phyloP scores from a whole-genome alignment of 176 grass and related monocot genomes.

The Rhynchospora tenuis region DNA sequence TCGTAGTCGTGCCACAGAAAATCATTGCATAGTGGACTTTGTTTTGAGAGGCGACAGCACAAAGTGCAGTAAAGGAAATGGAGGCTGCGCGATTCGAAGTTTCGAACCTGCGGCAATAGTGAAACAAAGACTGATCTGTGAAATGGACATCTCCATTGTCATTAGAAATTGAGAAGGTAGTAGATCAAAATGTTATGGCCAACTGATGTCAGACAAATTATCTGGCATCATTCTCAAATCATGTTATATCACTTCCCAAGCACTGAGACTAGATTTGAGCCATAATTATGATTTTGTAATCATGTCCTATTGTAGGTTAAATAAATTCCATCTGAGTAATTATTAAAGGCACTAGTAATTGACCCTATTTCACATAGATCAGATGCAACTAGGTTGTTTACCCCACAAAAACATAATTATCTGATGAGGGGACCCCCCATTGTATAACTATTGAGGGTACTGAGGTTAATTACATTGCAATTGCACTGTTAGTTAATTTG shows the following conservation, averaged over 20 bases:
- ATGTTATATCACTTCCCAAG: background rate
- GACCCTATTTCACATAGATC: background rate
- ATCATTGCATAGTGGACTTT: too few relatives aligned
- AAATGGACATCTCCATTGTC: background rate
- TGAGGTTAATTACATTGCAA: background rate
- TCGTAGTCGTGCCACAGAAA: too few relatives aligned
- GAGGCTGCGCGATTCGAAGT: too few relatives aligned
- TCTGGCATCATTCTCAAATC: background rate
- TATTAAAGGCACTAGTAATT: background rate
- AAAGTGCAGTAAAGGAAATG: too few relatives aligned
- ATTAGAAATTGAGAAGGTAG: background rate
- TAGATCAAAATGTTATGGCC: background rate
- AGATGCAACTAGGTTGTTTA: background rate
- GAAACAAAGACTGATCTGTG: too few relatives aligned
- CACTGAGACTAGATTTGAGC: background rate
- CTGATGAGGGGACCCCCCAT: too few relatives aligned
- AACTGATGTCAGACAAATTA: background rate
- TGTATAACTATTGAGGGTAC: too few relatives aligned
- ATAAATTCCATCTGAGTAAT: background rate
- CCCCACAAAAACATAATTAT: too few relatives aligned
- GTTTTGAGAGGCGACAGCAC: too few relatives aligned
- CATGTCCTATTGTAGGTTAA: background rate
- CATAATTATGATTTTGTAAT: background rate
- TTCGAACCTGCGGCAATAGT: too few relatives aligned
- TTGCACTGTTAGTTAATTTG: too few relatives aligned